These are phyloP conservation scores for Hymenochaete sp. DNA, from an alignment of 1,284 basidiomycete species.

Conservation along the genomic window DNA sequence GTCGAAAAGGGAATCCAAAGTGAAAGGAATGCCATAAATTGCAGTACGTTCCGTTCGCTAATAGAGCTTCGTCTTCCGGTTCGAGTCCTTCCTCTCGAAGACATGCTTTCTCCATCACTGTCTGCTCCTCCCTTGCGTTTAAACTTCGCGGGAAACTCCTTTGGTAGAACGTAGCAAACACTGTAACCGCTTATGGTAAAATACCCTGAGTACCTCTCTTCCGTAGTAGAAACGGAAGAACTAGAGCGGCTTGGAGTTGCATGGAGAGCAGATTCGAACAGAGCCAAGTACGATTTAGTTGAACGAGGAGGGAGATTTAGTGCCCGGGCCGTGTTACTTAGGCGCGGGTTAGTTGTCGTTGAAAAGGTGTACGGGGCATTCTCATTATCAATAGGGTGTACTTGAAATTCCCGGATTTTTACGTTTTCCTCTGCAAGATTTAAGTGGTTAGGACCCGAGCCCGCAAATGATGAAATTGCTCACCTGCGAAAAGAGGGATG, in stretches of 20 bases:
- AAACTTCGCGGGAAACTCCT: constrained; percentile 45
- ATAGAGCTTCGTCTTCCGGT: constrained; percentile 45
- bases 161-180: constrained; percentile 69
- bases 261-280: constrained; percentile 38
- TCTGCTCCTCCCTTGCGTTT: constrained; percentile 20
- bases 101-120: constrained; percentile 27
- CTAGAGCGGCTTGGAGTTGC: constrained; percentile 32
- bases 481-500: constrained; percentile 65
- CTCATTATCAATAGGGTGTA: constrained; percentile 63
- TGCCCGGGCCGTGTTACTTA: constrained; percentile 59
- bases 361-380: constrained; percentile 70
- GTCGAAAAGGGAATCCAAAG: constrained; percentile 63
- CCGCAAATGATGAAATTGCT: constrained; percentile 18
- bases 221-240: constrained; percentile 35
- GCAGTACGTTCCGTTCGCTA: constrained; percentile 44
- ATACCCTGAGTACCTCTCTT: constrained; percentile 60
- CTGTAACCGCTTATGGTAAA: constrained; percentile 69
- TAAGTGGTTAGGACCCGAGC: background rate
- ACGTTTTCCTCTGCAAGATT: constrained; percentile 60
- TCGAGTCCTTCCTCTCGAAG: constrained; percentile 26
- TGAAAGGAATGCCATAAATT: constrained; percentile 72
- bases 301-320: constrained; percentile 56
- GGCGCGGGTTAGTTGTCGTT: constrained; percentile 47
- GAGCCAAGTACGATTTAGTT: constrained; percentile 47
- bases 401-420: constrained; percentile 58